Base-by-base conservation (phyloP, 2,329 filamentous ascomycete genomes). In the Mycosphaerella sp. region DNA sequence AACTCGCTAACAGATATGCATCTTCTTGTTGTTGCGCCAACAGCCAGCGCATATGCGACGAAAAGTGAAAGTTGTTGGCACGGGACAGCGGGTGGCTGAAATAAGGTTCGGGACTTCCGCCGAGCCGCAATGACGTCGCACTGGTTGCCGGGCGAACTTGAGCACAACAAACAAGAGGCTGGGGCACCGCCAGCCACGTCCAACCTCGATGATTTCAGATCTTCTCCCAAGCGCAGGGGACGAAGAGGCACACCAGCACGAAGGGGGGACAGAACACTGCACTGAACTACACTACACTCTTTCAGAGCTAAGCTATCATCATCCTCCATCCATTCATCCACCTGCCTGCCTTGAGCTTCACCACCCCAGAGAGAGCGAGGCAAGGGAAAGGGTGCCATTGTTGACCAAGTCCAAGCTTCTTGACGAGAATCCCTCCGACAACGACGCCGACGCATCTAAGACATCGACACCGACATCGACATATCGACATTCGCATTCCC, bases 191-290 rank as follows among this genome's bases (percentile, higher is more conserved):
- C 48, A 50, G 48, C 49, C 49, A 40, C 49, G 21, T 43, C 50
- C 44, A 48, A 42, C 50, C 50, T 52, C 50, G n/a, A 27, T 52
- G 36, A 46, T 52, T 52, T 32, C 42, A 40, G 18, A 17, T 28
- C 16, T 30, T 28, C 25, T 34, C 14, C 16, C 25, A 14, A 18
- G 28, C 17, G 36, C 41, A 51, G 42, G 43, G 49, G 49, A 51
- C 42, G 42, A 9, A 35, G 17, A 21, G 10, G 13, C 28, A 34
- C 28, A 32, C 27, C 18, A 21, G 36, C 45, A 34, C 36, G 30
- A 46, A 17, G 39, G 28, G 28, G 14, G 28, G 32, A 17, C 7
- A 4, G 5, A 34, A 34, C 28, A 6, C n/a, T 27, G 32, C 47
- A 21, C 39, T 35, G 39, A 50, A 41, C 48, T 50, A 50, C 44